These are phyloP conservation scores for Cryptococcus maquisensis DNA, from an alignment of 1,284 basidiomycete genomes.

Conservation along the genomic window DNA sequence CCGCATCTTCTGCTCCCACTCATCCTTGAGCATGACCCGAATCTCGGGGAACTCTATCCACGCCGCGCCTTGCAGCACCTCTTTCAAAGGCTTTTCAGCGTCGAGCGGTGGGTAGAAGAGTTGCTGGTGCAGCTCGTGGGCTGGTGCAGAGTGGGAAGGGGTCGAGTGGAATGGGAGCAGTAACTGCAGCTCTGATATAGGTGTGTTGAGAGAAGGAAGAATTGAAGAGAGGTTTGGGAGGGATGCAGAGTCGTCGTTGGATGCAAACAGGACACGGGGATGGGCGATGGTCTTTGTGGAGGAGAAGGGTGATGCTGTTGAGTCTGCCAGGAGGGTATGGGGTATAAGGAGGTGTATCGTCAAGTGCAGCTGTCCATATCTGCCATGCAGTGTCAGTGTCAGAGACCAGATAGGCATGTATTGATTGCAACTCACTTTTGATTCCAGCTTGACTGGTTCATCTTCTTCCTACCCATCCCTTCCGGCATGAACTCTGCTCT, in stretches of 20 bases:
- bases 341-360: slow-evolving; percentile 66
- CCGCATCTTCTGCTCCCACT: slow-evolving; percentile 57
- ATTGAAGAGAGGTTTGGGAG: slow-evolving; percentile 20
- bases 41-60: slow-evolving; percentile 79
- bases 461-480: slow-evolving; percentile 73
- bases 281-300: slow-evolving; percentile 14
- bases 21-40: slow-evolving; percentile 61
- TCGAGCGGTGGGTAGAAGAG: slow-evolving; percentile 60
- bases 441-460: slow-evolving; percentile 77
- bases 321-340: slow-evolving; percentile 21
- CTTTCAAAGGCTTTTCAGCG: slow-evolving; percentile 52
- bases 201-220: slow-evolving; percentile 7
- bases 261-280: slow-evolving; percentile 24
- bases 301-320: slow-evolving; percentile 14
- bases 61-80: slow-evolving; percentile 57
- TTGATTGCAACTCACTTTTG: slow-evolving; percentile 57
- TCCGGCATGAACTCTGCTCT: slow-evolving; percentile 65
- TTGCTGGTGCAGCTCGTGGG: slow-evolving; percentile 12
- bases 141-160: slow-evolving; percentile 15
- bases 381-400: neutral
- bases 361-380: slow-evolving; percentile 63
- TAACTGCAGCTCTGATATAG: slow-evolving; percentile 13
- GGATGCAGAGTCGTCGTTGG: neutral
- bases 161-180: slow-evolving; percentile 28
- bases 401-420: neutral